Evolutionary conservation across 163 green algal species (phyloP), one percentile per base, ranked within the genome.

Genomic region (Chloroidium sp.): DNA sequence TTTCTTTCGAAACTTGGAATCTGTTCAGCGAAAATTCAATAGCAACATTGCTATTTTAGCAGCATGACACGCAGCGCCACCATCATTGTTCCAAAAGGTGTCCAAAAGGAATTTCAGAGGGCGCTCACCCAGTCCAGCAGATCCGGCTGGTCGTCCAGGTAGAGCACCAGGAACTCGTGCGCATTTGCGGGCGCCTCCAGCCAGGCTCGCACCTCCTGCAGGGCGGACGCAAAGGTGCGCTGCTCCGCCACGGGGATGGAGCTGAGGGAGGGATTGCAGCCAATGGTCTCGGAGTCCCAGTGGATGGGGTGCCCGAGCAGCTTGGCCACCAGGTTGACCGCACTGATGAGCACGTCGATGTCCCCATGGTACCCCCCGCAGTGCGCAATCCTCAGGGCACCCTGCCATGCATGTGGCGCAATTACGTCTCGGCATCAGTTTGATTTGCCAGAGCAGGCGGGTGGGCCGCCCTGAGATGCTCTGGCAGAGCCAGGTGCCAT

Each of bases 251-350:
- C 78, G 2, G 88, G 87, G 57, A 96, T 93, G 60, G 86, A 92
- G 14, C 84, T 91, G 61, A 94, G 80, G 62, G 83, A 90, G 74
- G 92, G 92, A 59, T 85, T 74, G 78, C 92, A 96, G 14, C 92
- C 91, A n/a, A 96, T 77, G 1, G 90, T 94, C 82, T 95, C 92
- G 6, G 89, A 89, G 88, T 96, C 92, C 92, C 92, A 95, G n/a
- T 80, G 81, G 75, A 92, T 90, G 78, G 69, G 78, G n/a, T 86
- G 83, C 8, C 86, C 84, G 60, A 91, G 76, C 80, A 91, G 81
- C 69, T 82, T 87, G 75, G 89, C 86, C 0, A 92, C 67, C 2
- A 84, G n/a, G 76, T 91, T 92, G 59, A 93, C 69, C 0, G 82
- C 69, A 14, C 60, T 72, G 61, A 93, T 81, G 8, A 94, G 75